phyloP scores from a whole-genome alignment of 2,329 filamentous ascomycete species.

The Pseudogymnoascus sp. region DNA sequence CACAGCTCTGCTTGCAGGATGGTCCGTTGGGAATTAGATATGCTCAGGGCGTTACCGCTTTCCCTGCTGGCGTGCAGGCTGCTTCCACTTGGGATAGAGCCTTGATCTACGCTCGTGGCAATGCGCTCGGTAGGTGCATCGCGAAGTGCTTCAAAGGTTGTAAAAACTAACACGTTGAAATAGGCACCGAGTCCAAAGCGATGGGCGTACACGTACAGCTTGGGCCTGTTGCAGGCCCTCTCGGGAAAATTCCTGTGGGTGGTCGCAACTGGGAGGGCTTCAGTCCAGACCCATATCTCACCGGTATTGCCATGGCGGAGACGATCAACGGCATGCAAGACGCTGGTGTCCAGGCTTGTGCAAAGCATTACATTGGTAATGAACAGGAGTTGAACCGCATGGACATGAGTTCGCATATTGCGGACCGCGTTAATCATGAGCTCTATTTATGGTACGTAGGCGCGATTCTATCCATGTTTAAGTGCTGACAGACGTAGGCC shows the following conservation, averaged over 20 bases:
- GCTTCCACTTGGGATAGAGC: conserved; percentile 73
- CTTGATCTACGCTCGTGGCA: conserved; percentile 63
- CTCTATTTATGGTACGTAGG: conserved; percentile 46
- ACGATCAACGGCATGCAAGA: conserved; percentile 52
- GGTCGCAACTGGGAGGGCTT: conserved; percentile 83
- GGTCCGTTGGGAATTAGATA: conserved; percentile 70
- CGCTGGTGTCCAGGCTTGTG: conserved; percentile 42
- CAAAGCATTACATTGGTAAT: conserved; percentile 58
- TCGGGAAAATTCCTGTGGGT: conserved; percentile 64
- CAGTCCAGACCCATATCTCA: conserved; percentile 66
- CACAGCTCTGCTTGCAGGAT: conserved; percentile 70
- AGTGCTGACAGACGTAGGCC: conserved; percentile 33
- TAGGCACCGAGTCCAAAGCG: conserved; percentile 60
- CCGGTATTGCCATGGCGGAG: conserved; percentile 53
- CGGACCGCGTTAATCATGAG: conserved; percentile 61
- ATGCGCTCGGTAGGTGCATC: conserved; percentile 19
- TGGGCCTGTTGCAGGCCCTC: conserved; percentile 65
- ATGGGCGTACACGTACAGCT: conserved; percentile 69
- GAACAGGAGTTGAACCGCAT: conserved; percentile 58
- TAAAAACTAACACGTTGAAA: conserved; percentile 24
- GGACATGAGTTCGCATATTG: conserved; percentile 47
- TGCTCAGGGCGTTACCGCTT: conserved; percentile 62
- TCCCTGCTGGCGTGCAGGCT: conserved; percentile 70
- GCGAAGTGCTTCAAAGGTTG: background rate
- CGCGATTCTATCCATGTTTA: background rate